Base-by-base conservation (phyloP, 1,284 basidiomycete species). In the Trametes hirsuta region DNA sequence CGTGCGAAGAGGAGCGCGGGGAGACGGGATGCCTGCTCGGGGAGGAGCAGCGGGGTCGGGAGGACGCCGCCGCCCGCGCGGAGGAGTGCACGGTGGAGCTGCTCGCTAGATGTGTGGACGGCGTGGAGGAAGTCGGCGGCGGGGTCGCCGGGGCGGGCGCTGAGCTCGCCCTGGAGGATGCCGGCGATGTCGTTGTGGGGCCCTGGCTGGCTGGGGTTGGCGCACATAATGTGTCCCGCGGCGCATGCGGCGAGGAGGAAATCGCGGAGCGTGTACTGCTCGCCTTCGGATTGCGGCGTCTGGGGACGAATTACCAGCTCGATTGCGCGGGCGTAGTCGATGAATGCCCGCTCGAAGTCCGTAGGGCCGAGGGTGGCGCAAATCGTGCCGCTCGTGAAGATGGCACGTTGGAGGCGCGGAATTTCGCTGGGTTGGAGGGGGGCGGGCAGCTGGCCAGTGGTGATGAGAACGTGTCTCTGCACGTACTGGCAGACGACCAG, bases 31-130 rank as follows among this genome's bases (percentile, higher is more conserved):
- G 77, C 71, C 63, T 80, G 76, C 37, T 80, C 74, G 1, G 84
- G 83, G 24, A 78, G 69, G 45, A 85, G 63, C 21, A 84, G 69
- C 22, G 82, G 67, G 45, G 72, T 75, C 18, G 83, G 83, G 3
- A 84, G 68, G 40, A 76, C 63, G n/a, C 68, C 69, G 6, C 62
- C 63, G 4, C 68, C 68, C 0, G 62, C 35, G 14, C 52, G 61
- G n/a, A 70, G 39, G 40, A 72, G 58, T 2, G 68, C 61, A 10
- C 58, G 50, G 8, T 70, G 21, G 11, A 71, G 51, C n/a, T 60
- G 44, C 35, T 69, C 64, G 4, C 66, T 66, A 0, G 70, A 68
- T 8, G 54, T 54, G n/a, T 61, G 68, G 3, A 71, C 70, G 21
- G 59, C 52, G 41, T 59, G 49, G 21, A 70, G 54, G 2, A 71